A percentile compares a stretch with the other conserved stretches of the same genome.
Conservation (phyloP, 768 basidiomycete species). For the Mycena epipterygia region DNA sequence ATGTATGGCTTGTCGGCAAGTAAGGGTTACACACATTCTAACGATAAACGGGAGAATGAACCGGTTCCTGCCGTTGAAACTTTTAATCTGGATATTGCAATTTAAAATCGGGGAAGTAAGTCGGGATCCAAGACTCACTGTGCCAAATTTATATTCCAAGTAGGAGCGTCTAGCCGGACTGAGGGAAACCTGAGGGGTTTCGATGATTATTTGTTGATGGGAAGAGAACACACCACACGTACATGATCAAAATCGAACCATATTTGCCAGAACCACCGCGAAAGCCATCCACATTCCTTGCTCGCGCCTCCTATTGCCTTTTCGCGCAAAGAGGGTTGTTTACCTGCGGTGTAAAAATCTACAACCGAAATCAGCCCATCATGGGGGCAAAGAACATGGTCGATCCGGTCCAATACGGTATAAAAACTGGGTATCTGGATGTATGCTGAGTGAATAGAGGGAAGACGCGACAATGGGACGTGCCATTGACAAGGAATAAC, state of each 20-base stretch:
- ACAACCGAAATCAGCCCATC: conserved; percentile 61
- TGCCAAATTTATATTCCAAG: conserved; percentile 84
- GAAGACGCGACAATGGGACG: conserved; percentile 17
- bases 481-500: conserved; percentile 72
- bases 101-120: conserved; percentile 4
- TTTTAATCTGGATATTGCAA: conserved; percentile 59
- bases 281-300: conserved; percentile 73
- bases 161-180: conserved; percentile 75
- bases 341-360: conserved; percentile 76
- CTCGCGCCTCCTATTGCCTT: conserved; percentile 74
- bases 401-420: conserved; percentile 75
- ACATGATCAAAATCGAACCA: conserved; percentile 73
- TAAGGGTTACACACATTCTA: conserved; percentile 58
- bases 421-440: conserved; percentile 73
- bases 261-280: conserved; percentile 85
- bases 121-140: conserved; percentile 50
- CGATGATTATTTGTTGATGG: conserved; percentile 11
- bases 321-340: conserved; percentile 67
- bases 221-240: conserved; percentile 41
- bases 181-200: conserved; percentile 54
- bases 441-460: conserved; percentile 4
- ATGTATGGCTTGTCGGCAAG: background rate
- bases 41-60: conserved; percentile 78
- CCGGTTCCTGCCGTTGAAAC: conserved; percentile 79
- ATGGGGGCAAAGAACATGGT: conserved; percentile 70